Base-by-base conservation (phyloP, 2,329 filamentous ascomycete species). In the Fusarium udum region DNA sequence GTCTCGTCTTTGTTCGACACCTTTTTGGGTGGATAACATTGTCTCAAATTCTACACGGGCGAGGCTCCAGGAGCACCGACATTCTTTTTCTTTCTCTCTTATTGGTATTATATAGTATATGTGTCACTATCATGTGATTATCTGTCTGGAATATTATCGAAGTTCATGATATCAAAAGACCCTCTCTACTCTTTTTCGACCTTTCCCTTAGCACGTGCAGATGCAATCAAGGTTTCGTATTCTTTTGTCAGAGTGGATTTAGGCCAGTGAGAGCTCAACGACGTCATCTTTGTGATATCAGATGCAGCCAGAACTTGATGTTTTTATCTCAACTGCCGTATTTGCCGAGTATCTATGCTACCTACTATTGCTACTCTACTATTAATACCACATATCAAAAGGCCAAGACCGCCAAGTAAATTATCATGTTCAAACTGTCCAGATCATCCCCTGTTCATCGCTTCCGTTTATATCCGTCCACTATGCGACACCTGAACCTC, bases 51-150 rank as follows among this genome's bases (percentile, higher is more conserved):
- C 78, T 75, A 87, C 85, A 81, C 82, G 82, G 84, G 84, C 84
- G 85, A 83, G 85, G 85, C 85, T 87, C 85, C 85, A 74, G 80
- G 84, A 79, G 85, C 79, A 84, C 85, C 85, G 74, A 86, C 83
- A 86, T 85, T 64, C 26, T 31, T 40, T 28, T 28, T 22, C 9
- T 42, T 26, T 46, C 4, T 52, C 6, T 12, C 2, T 36, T 37
- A 18, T 37, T 53, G 10, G 8, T 5, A n/a, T 14, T 32, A 22
- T 37, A 12, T 39, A 39, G 26, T 43, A 48, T 9, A 22, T 43
- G 13, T 31, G 46, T 26, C n/a, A 36, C 52, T 24, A 26, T 49
- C 26, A 56, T 56, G 28, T 48, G 16, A 37, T 37, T 26, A 24
- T 6, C 1, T 16, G 7, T 18, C 18, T 39, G 14, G 14, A 39